Evolutionary conservation across 73 alveolate species (phyloP), one percentile per base, ranked within the genome.

Genomic region (Tetrahymena malaccensis): DNA sequence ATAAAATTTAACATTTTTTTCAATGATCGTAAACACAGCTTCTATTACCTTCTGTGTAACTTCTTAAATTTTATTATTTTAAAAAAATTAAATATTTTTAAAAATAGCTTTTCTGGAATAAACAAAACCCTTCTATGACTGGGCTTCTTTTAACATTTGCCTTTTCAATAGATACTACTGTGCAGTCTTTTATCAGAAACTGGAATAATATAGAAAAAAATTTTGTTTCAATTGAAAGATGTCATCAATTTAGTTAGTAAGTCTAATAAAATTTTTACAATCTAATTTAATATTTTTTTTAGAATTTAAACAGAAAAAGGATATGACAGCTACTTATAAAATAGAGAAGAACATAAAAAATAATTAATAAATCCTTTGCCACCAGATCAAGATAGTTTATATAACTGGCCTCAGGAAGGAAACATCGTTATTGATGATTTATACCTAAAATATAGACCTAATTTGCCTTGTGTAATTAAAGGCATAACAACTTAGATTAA

Each of bases 401-500:
- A 94, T 19, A 89, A 97, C 44, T 98, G 99, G 99, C 99, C 99
- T 22, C 84, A 95, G 31, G 34, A 84, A 19, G 98, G 98, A 3
- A 85, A 70, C 19, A 95, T 98, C 19, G 94, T 97, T 55, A 97
- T 98, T 93, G 96, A 94, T 11, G 96, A 97, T 95, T 98, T 94
- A 89, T 96, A 97, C 43, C 96, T 96, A 3, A 96, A 96, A 96
- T 98, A 98, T 96, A 97, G 99, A 84, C 98, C 98, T 84, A 98
- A 97, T 93, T 97, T 99, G 22, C 99, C 98, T 95, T 94, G 96
- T 15, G 98, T 98, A 3, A 95, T 98, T 33, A 98, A 97, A 85
- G 98, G 96, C 55, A 85, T 98, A 11, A 93, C 96, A 38, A 95
- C 98, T 56, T 96, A 95, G 43, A 93, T 98, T 19, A 94, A 97